phyloP scores from a whole-genome alignment of 208 protist species.

The Crithidia brevicula region DNA sequence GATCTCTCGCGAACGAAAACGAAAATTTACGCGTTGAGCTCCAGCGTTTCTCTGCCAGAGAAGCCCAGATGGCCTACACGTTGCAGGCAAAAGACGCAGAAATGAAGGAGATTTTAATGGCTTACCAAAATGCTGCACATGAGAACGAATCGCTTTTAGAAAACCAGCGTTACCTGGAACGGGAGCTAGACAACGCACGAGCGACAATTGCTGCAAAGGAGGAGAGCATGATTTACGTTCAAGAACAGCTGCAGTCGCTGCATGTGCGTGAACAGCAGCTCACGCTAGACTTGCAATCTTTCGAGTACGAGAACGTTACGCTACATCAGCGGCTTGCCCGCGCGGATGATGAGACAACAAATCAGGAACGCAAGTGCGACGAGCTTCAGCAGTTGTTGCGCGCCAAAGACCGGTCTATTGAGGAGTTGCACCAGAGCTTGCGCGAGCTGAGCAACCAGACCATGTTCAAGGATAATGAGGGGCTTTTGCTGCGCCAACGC shows the following conservation, averaged over 20 bases:
- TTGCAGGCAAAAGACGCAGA: slow-evolving; percentile 81
- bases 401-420: slow-evolving; percentile 60
- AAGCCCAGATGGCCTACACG: slow-evolving; percentile 62
- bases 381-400: slow-evolving; percentile 59
- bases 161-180: slow-evolving; percentile 62
- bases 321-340: slow-evolving; percentile 73
- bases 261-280: slow-evolving; percentile 84
- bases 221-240: slow-evolving; percentile 69
- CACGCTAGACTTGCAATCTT: slow-evolving; percentile 75
- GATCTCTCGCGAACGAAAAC: slow-evolving; percentile 67
- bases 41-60: slow-evolving; percentile 48
- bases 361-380: slow-evolving; percentile 48
- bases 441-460: slow-evolving; percentile 83
- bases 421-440: slow-evolving; percentile 82
- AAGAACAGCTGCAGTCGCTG: slow-evolving; percentile 72
- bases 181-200: slow-evolving; percentile 71
- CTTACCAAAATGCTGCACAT: slow-evolving; percentile 74
- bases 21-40: slow-evolving; percentile 68
- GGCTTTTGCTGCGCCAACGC: slow-evolving; percentile 62
- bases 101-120: slow-evolving; percentile 67
- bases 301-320: slow-evolving; percentile 81
- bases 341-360: slow-evolving; percentile 36
- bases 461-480: slow-evolving; percentile 82
- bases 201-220: slow-evolving; percentile 76
- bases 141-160: slow-evolving; percentile 63